Conservation (phyloP, 2,329 filamentous ascomycete species). For the Cryphonectria radicalis region DNA sequence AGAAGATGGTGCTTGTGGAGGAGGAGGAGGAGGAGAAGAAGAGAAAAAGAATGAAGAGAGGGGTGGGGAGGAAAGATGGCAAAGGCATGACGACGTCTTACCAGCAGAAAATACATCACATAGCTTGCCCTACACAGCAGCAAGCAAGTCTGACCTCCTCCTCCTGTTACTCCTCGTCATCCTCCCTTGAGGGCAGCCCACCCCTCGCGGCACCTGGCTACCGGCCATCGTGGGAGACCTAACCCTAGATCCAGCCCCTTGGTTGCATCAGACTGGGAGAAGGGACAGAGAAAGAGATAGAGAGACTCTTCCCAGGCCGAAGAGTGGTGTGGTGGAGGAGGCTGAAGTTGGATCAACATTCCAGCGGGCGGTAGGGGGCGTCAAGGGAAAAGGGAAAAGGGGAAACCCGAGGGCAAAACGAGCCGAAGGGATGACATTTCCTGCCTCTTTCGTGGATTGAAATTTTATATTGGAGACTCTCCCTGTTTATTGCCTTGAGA, state of each 20-base stretch:
- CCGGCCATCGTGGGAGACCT: constrained; percentile 5
- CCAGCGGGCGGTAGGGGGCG: constrained; percentile 25
- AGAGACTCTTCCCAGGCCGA: background rate
- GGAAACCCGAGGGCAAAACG: background rate
- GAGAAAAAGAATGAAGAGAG: background rate
- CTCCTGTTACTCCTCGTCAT: background rate
- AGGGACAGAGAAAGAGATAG: background rate
- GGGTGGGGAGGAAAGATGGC: constrained; percentile 10
- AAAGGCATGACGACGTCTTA: constrained; percentile 21
- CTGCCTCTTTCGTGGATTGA: background rate
- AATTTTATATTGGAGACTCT: background rate
- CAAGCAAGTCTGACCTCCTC: constrained; percentile 16
- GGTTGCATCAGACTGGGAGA: constrained; percentile 11
- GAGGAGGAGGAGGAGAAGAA: constrained; percentile 5
- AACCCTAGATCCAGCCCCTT: constrained; percentile 25
- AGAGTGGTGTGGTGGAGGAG: constrained; percentile 9
- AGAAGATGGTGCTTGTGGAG: background rate
- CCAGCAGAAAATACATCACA: constrained; percentile 23
- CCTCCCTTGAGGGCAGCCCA: constrained; percentile 19
- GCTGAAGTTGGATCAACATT: constrained; percentile 29
- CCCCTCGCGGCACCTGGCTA: background rate
- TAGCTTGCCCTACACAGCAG: background rate
- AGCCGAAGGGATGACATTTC: constrained; percentile 17
- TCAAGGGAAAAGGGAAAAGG: background rate
- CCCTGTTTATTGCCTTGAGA: constrained; percentile 13